Evolutionary conservation across 2,329 filamentous ascomycete species (phyloP), one percentile per base, ranked within the genome.

Genomic region (Sarocladiaceae sp.): DNA sequence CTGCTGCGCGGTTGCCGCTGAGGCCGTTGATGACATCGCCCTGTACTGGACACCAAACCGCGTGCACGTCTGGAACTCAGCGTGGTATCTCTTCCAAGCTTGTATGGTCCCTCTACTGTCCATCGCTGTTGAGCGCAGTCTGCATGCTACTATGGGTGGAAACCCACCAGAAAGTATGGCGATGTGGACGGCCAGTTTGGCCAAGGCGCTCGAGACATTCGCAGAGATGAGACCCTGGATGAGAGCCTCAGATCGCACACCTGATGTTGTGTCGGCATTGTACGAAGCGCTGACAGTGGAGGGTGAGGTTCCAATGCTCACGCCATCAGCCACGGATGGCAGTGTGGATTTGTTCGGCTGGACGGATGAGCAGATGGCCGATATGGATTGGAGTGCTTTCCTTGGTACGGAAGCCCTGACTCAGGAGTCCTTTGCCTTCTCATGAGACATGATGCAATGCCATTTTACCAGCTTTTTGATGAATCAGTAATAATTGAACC

Each of bases 81-180:
- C 58, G 1, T 66, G 63, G 64, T 65, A 65, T 40, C 59, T 67
- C 7, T 67, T 67, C 53, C 63, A 66, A 48, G 63, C 63, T 4
- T 65, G 62, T 44, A 64, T 62, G 46, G 61, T 65, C 2, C 63
- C 62, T 10, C 53, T 66, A 2, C 55, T 66, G 15, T 58, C 61
- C 28, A 59, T 66, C 26, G 59, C 63, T 20, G 60, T 65, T 23
- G 60, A 65, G 25, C 54, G 52, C 26, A 59, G 56, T 31, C 54
- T 59, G 50, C 47, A 50, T 7, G 18, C 37, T 29, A 23, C 44
- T 35, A 48, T 22, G 44, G 44, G 44, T 3, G 26, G 33, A 20
- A 31, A 20, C 10, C 44, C 44, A 29, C 44, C 25, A 11, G 33
- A 55, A 12, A 50, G 44, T 10, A 52, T 62, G 10, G 48, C 50